A percentile compares a stretch with the other conserved stretches of the same genome.
Conservation (phyloP, 1,284 basidiomycete species). For the Cryptococcus maquisensis region DNA sequence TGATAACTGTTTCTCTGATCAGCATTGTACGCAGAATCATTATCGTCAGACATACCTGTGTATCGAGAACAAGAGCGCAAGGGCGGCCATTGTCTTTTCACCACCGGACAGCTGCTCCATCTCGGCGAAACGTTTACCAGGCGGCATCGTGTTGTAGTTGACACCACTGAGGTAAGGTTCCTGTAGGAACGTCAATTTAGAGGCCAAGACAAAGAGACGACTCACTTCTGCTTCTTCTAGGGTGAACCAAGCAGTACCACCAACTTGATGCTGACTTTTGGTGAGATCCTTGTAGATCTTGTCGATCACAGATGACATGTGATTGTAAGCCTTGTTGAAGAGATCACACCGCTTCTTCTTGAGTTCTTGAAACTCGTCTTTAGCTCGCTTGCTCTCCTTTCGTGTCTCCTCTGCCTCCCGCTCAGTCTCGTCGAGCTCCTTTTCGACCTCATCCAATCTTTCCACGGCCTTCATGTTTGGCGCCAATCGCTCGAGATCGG, state of each 20-base stretch:
- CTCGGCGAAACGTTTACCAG: constrained; percentile 97
- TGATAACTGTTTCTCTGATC: constrained; percentile 63
- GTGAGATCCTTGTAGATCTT: constrained; percentile 97
- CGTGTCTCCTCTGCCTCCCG: constrained; percentile 56
- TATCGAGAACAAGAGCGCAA: constrained; percentile 92
- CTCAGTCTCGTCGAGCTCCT: constrained; percentile 55
- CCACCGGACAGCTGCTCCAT: constrained; percentile 98
- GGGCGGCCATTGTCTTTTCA: constrained; percentile 96
- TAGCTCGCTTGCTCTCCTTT: constrained; percentile 78
- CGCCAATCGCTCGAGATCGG: constrained; percentile 88
- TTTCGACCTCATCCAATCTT: constrained; percentile 87
- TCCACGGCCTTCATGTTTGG: constrained; percentile 97
- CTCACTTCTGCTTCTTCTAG: constrained; percentile 89
- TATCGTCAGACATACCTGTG: constrained; percentile 61
- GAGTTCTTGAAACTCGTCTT: constrained; percentile 84
- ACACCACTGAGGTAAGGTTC: constrained; percentile 95
- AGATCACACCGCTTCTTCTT: constrained; percentile 77
- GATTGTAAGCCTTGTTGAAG: constrained; percentile 94
- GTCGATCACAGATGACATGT: constrained; percentile 92
- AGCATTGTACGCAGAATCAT: constrained; percentile 8
- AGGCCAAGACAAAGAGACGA: not conserved
- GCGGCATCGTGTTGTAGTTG: constrained; percentile 98
- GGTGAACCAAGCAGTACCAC: constrained; percentile 92
- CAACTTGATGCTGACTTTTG: constrained; percentile 67
- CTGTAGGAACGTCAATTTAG: constrained; percentile 49